These are phyloP conservation scores for Takashimella tepidaria DNA, from an alignment of 1,284 basidiomycete genomes.

Conservation along the genomic window DNA sequence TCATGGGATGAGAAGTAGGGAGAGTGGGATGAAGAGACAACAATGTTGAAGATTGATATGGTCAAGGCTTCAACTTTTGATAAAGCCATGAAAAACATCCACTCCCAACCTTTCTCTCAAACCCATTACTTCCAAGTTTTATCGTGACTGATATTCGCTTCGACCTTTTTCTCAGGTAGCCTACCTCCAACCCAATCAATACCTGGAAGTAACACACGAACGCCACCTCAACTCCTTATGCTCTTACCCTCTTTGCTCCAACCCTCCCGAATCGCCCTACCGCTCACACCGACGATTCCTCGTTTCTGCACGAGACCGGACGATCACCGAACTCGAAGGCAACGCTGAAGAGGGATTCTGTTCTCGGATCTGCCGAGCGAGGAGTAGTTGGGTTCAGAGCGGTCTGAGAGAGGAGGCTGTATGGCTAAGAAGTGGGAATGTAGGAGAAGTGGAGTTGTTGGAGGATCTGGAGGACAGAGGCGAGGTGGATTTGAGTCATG, in stretches of 20 bases:
- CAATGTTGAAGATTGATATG: too few species aligned
- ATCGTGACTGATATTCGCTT: not conserved
- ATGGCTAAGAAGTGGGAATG: slow-evolving; percentile 24
- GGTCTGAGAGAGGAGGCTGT: slow-evolving; percentile 25
- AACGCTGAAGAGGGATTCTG: slow-evolving; percentile 39
- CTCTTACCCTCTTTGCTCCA: slow-evolving; percentile 34
- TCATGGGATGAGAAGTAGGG: too few species aligned
- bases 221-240: slow-evolving; percentile 38
- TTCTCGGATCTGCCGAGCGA: slow-evolving; percentile 18
- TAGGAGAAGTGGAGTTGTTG: slow-evolving; percentile 19
- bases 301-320: slow-evolving; percentile 21
- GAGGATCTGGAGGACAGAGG: slow-evolving; percentile 28
- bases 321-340: slow-evolving; percentile 29
- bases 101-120: not conserved
- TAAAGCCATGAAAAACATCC: too few species aligned
- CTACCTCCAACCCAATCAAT: slow-evolving; percentile 24
- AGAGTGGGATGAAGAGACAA: too few species aligned
- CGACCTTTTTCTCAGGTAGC: slow-evolving; percentile 10
- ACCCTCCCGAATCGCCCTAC: slow-evolving; percentile 25
- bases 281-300: slow-evolving; percentile 18
- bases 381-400: slow-evolving; percentile 24
- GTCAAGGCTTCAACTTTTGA: too few species aligned
- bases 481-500: slow-evolving; percentile 8
- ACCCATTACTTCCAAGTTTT: not conserved
- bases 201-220: slow-evolving; percentile 33